Conservation (phyloP, 75 land plant species). For the Chamaecyparis obtusa region DNA sequence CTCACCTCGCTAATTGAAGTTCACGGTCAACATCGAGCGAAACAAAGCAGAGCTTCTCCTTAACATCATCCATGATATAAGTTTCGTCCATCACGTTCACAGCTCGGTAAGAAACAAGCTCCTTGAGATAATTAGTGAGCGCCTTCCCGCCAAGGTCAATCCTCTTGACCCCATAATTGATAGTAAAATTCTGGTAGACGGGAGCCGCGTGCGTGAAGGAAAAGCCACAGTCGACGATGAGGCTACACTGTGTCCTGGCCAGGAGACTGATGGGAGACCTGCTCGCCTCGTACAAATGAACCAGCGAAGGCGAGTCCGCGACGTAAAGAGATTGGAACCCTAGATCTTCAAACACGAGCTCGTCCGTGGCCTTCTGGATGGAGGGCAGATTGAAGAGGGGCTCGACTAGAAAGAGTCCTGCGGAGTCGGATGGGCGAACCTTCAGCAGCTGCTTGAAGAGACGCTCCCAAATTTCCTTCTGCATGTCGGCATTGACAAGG, state of each 20-base stretch:
- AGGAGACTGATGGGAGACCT: constrained; percentile 34
- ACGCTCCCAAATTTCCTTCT: constrained; percentile 84
- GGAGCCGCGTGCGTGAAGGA: constrained; percentile 93
- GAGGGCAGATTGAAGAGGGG: constrained; percentile 76
- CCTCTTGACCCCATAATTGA: constrained; percentile 78
- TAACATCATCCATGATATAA: constrained; percentile 88
- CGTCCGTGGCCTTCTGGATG: constrained; percentile 54
- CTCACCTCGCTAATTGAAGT: constrained; percentile 70
- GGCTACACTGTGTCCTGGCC: constrained; percentile 59
- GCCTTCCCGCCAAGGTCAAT: constrained; percentile 96
- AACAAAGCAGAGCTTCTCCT: constrained; percentile 90
- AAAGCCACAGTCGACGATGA: constrained; percentile 94
- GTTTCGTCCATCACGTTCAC: constrained; percentile 96
- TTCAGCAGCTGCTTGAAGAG: constrained; percentile 65
- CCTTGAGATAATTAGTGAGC: constrained; percentile 93
- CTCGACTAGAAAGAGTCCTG: constrained; percentile 70
- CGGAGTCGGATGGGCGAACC: constrained; percentile 44
- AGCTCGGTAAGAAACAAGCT: constrained; percentile 83
- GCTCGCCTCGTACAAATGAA: constrained; percentile 70
- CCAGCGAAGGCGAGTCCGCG: constrained; percentile 71
- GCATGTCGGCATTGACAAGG: constrained; percentile 75
- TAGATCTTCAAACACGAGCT: constrained; percentile 73
- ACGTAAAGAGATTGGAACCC: constrained; percentile 72
- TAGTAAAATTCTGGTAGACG: constrained; percentile 69
- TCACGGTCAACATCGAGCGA: constrained; percentile 76